Conservation (phyloP, 345 rosid species). For the Murraya paniculata region DNA sequence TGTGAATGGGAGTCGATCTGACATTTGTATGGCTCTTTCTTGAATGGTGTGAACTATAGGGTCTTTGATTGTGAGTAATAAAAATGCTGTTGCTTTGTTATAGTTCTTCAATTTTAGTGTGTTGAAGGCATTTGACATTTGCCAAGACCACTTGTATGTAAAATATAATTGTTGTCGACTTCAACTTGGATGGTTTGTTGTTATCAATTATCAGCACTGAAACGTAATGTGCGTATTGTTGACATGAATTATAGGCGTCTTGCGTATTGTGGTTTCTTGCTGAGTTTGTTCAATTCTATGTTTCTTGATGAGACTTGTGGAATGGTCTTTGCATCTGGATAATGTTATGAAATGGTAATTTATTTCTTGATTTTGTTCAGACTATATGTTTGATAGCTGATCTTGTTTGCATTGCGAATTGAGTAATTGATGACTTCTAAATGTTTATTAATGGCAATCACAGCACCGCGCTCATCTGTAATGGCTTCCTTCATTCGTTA, state of each 20-base stretch:
- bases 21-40: background rate
- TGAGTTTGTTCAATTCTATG: background rate
- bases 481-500: too few relatives aligned
- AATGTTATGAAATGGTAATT: background rate
- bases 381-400: too few relatives aligned
- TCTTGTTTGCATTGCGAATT: too few relatives aligned
- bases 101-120: background rate
- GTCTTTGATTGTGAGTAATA: background rate
- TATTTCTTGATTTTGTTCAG: too few relatives aligned
- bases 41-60: background rate
- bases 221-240: background rate
- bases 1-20: background rate
- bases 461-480: too few relatives aligned
- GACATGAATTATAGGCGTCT: background rate
- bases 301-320: background rate
- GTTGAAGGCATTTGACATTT: background rate
- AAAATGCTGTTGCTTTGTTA: background rate
- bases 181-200: background rate
- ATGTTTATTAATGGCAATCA: too few relatives aligned
- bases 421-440: too few relatives aligned
- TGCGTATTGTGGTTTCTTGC: background rate
- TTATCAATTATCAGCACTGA: background rate
- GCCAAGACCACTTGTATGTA: background rate
- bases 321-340: background rate
- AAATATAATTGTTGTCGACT: background rate